Percentiles rank a stretch among this genome's conserved stretches.
Evolutionary conservation across 108 stramenopile species (phyloP).

Genomic region (Discostella stelligeroides): DNA sequence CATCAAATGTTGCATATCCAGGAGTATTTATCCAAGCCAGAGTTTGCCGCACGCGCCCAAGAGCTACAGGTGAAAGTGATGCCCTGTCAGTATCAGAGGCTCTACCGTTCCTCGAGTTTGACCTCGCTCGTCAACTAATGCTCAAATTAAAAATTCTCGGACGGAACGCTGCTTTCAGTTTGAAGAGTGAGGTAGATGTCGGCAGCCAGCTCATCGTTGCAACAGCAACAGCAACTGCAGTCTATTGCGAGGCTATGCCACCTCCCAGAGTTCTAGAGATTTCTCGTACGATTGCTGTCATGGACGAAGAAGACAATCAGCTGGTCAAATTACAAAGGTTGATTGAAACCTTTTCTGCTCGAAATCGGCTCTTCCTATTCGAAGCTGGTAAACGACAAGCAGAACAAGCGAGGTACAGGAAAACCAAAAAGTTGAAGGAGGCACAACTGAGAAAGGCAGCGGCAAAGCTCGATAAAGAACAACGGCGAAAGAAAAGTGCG

Average conservation of each 20-base stretch:
- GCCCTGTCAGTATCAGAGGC: slow-evolving; percentile 93
- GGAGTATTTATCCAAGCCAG: slow-evolving; percentile 94
- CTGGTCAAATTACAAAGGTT: slow-evolving; percentile 76
- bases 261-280: slow-evolving; percentile 83
- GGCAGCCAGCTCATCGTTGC: slow-evolving; percentile 82
- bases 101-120: slow-evolving; percentile 94
- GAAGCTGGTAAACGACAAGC: slow-evolving; percentile 64
- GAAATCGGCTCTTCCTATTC: slow-evolving; percentile 70
- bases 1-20: no score
- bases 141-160: slow-evolving; percentile 94
- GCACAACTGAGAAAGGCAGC: slow-evolving; percentile 62
- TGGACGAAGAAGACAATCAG: slow-evolving; percentile 84
- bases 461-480: slow-evolving; percentile 55
- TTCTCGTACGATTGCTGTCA: slow-evolving; percentile 81
- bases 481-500: slow-evolving; percentile 33
- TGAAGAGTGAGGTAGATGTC: slow-evolving; percentile 88
- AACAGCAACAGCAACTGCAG: slow-evolving; percentile 85
- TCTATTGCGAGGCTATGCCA: slow-evolving; percentile 91
- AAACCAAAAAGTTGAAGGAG: slow-evolving; percentile 62
- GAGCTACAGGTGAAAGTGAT: slow-evolving; percentile 82
- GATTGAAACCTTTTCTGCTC: slow-evolving; percentile 78
- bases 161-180: slow-evolving; percentile 87
- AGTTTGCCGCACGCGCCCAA: slow-evolving; percentile 88
- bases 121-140: slow-evolving; percentile 95
- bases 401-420: slow-evolving; percentile 53